Conservation (phyloP, 2,329 filamentous ascomycete genomes). For the Capronia americana region DNA sequence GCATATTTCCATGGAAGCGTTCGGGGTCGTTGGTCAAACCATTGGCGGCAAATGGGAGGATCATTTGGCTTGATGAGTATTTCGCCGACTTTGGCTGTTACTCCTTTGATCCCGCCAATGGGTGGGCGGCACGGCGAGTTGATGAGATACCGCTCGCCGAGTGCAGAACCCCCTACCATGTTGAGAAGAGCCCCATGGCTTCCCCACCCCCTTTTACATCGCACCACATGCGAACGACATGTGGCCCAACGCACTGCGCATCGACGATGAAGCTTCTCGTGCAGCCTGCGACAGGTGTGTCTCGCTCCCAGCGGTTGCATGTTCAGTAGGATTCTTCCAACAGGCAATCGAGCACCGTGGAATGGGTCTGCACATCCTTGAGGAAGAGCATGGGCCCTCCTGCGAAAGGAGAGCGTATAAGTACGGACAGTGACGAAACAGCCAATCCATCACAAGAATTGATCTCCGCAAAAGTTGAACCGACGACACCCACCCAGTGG, state of each 20-base stretch:
- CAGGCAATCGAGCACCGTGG: background rate
- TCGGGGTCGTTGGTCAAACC: background rate
- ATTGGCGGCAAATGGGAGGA: background rate
- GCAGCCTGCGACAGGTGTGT: background rate
- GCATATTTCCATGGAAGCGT: background rate
- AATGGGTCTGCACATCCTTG: background rate
- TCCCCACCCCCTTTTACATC: slow-evolving; percentile 10
- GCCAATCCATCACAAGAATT: slow-evolving; percentile 1
- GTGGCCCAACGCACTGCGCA: slow-evolving; percentile 7
- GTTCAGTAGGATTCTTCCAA: slow-evolving; percentile 2
- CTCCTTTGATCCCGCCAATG: background rate
- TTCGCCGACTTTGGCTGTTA: background rate
- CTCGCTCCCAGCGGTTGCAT: slow-evolving; percentile 3
- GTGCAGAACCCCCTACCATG: background rate
- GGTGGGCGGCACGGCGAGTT: background rate
- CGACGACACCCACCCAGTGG: background rate
- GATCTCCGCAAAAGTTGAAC: background rate
- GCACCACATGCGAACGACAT: slow-evolving; percentile 15
- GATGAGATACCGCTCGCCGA: background rate
- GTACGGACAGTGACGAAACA: background rate
- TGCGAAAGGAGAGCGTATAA: background rate
- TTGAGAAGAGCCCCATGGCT: background rate
- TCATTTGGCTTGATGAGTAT: slow-evolving; percentile 2
- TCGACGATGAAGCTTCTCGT: slow-evolving; percentile 7
- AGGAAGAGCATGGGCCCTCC: background rate